Conservation (phyloP, 805 yeast species). For the Lipomyces oligophaga region DNA sequence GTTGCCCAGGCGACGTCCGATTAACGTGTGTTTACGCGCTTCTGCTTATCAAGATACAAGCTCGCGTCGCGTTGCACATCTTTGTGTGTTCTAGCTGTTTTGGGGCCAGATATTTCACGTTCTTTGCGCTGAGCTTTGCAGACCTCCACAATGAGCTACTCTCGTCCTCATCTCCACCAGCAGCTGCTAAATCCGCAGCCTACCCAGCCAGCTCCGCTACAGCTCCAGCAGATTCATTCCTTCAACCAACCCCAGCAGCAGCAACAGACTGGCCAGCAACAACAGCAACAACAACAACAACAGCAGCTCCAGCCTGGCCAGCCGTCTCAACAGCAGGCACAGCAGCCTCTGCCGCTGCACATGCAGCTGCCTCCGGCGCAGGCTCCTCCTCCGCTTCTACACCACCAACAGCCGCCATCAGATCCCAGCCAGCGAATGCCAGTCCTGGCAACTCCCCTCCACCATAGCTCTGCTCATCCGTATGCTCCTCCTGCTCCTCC, state of each 20-base stretch:
- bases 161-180: conserved; percentile 22
- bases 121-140: no score
- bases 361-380: conserved; percentile 4
- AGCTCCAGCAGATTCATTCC: conserved; percentile 10
- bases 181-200: conserved; percentile 15
- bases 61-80: no score
- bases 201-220: conserved; percentile 6
- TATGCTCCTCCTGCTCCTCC: conserved; percentile 2
- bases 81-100: no score
- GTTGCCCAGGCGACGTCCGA: no score
- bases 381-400: conserved; percentile 4
- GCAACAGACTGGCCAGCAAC: conserved; percentile 5
- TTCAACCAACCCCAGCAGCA: not conserved
- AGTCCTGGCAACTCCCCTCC: conserved; percentile 3
- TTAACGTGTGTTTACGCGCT: no score
- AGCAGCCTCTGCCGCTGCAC: conserved; percentile 5
- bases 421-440: conserved; percentile 3
- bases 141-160: conserved; percentile 23
- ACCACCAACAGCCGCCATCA: conserved; percentile 6
- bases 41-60: no score
- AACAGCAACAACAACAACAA: conserved; percentile 12
- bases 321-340: conserved; percentile 8
- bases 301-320: conserved; percentile 2
- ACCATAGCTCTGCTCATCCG: not conserved
- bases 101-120: no score